These are phyloP conservation scores for Vachellia pachyceras DNA, from an alignment of 306 rosid species.

Conservation along the genomic window DNA sequence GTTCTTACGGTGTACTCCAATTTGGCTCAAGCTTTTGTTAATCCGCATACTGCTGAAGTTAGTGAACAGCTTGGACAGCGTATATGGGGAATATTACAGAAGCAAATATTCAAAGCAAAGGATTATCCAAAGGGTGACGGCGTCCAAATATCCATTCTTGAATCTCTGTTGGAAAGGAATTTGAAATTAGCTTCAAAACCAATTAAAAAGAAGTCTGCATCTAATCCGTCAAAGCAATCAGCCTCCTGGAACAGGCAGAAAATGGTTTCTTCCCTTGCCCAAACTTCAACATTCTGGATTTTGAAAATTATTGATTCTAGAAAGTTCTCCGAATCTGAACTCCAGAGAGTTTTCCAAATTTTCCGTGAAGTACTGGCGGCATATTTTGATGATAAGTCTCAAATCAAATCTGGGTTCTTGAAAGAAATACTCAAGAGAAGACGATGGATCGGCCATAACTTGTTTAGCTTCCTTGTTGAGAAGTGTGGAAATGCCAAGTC, in stretches of 20 bases:
- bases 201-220: slow-evolving; percentile 64
- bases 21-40: slow-evolving; percentile 72
- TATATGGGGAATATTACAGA: slow-evolving; percentile 89
- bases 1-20: slow-evolving; percentile 77
- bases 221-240: slow-evolving; percentile 63
- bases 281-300: slow-evolving; percentile 86
- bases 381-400: slow-evolving; percentile 74
- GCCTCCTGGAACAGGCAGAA: slow-evolving; percentile 71
- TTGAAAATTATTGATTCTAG: slow-evolving; percentile 77
- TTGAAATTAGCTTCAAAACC: slow-evolving; percentile 88
- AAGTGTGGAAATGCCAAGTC: slow-evolving; percentile 73
- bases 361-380: slow-evolving; percentile 59
- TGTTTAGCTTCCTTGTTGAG: slow-evolving; percentile 68
- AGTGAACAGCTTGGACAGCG: slow-evolving; percentile 94
- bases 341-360: slow-evolving; percentile 61
- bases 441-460: slow-evolving; percentile 78
- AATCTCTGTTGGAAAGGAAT: slow-evolving; percentile 74
- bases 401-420: slow-evolving; percentile 74
- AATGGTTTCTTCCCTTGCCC: slow-evolving; percentile 72
- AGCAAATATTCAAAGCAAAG: slow-evolving; percentile 79
- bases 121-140: slow-evolving; percentile 81
- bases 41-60: slow-evolving; percentile 81
- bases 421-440: slow-evolving; percentile 79
- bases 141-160: slow-evolving; percentile 69
- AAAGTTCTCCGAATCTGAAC: slow-evolving; percentile 56